A percentile compares a stretch with the other conserved stretches of the same genome.
Evolutionary conservation across 1,284 basidiomycete species (phyloP).

Genomic region (Austroboletus niveus): DNA sequence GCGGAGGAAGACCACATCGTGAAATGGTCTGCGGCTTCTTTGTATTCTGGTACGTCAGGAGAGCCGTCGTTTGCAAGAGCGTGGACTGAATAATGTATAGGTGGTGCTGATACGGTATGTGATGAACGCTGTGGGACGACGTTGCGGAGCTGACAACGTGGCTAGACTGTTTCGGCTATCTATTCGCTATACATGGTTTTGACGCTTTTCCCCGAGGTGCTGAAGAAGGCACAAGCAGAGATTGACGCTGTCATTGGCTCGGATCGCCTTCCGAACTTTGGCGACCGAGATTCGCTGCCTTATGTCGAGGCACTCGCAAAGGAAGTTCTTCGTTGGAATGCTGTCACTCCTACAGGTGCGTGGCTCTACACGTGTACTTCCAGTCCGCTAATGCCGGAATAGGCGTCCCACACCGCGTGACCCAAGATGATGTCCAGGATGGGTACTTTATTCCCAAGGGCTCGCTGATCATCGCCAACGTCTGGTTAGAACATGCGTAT

Average conservation of each 20-base stretch:
- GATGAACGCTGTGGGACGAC: not conserved
- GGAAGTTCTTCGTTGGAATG: slow-evolving; percentile 65
- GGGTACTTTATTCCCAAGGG: slow-evolving; percentile 43
- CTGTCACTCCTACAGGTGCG: slow-evolving; percentile 50
- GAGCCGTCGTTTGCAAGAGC: not conserved
- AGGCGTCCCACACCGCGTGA: slow-evolving; percentile 55
- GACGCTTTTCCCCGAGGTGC: slow-evolving; percentile 39
- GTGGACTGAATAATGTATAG: slow-evolving; percentile 18
- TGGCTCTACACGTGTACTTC: slow-evolving; percentile 5
- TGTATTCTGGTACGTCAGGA: slow-evolving; percentile 49
- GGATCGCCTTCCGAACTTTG: slow-evolving; percentile 59
- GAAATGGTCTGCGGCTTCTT: slow-evolving; percentile 59
- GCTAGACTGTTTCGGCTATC: slow-evolving; percentile 42
- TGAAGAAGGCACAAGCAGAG: slow-evolving; percentile 53
- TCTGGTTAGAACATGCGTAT: slow-evolving; percentile 29
- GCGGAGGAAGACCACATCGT: slow-evolving; percentile 52
- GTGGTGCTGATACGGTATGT: slow-evolving; percentile 47
- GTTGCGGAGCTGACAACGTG: slow-evolving; percentile 26
- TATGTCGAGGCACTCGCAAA: slow-evolving; percentile 60
- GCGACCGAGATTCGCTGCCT: slow-evolving; percentile 56
- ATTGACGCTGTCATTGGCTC: slow-evolving; percentile 60
- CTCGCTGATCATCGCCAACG: slow-evolving; percentile 37
- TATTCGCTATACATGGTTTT: slow-evolving; percentile 38
- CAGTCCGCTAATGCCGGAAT: slow-evolving; percentile 6
- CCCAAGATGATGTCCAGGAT: slow-evolving; percentile 47